Base-by-base conservation (phyloP, 108 stramenopile genomes). In the Skeletonema costatum region DNA sequence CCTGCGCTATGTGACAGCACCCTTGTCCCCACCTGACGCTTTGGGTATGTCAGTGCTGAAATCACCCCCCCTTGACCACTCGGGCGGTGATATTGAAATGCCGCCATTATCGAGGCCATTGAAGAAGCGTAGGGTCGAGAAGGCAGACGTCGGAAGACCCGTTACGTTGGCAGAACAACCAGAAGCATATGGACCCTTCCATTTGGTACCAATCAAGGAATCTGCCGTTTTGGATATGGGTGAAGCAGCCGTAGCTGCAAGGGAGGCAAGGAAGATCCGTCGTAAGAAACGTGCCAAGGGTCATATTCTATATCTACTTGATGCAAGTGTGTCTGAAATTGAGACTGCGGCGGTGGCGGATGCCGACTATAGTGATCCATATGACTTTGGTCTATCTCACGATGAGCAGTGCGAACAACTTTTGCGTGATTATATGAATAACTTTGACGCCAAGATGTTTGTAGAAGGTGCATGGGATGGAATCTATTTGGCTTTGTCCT, bases 111-210 rank as follows among this genome's bases (percentile, higher is more conserved):
- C 63, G 19, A 17, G 19, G 33, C 31, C 63, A 42, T 42, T 64
- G 63, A 38, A 42, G 63, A 64, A 64, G 11, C 63, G 63, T 8
- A 64, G 25, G 35, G 63, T 64, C 31, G 63, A 64, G 0, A 64
- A 64, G 10, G 1, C 63, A 11, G 5, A 9, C 8, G 17, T 42
- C 10, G 63, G 39, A 17, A 36, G 63, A 10, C 39, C 63, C 8
- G 35, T 42, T 14, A 60, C 8, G 12, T 29, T 32, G 12, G 2
- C 30, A 32, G 59, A 60, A 32, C 8, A 10, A 29, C 13, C 30
- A 32, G n/a, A n/a, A n/a, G 11, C 29, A 32, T 32, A 32, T 9
- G 30, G 59, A 32, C 29, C 30, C 14, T 39, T 63, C 29, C 62
- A 16, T 19, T 19, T 19, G 50, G 19, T 51, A 31, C 31, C 41